A percentile compares a stretch with the other conserved stretches of the same genome.
These are phyloP conservation scores for Aaosphaeria pasadenensis DNA, from an alignment of 2,329 filamentous ascomycete species.

Conservation along the genomic window DNA sequence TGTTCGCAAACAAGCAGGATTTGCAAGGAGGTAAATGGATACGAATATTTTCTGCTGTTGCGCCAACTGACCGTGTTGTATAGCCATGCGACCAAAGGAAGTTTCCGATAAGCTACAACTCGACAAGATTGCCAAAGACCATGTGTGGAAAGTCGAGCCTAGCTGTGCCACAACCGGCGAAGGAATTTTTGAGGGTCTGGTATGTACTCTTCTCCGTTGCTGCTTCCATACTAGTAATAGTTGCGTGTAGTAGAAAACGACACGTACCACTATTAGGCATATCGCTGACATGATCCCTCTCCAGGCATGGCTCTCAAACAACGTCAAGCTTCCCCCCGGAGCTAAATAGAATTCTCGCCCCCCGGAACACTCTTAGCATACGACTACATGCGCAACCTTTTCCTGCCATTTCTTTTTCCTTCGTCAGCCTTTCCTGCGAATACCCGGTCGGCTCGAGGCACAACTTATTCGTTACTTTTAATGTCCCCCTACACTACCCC, in stretches of 20 bases:
- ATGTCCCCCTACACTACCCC: conserved; percentile 10
- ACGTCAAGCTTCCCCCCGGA: conserved; percentile 45
- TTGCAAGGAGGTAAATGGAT: conserved; percentile 62
- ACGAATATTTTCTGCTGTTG: conserved; percentile 42
- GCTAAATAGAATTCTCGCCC: conserved; percentile 25
- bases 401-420: conserved; percentile 6
- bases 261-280: neutral
- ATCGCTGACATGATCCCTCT: neutral
- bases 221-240: neutral
- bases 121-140: conserved; percentile 50
- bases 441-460: conserved; percentile 29
- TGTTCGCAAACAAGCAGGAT: conserved; percentile 99
- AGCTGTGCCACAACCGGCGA: conserved; percentile 54
- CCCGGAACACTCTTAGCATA: conserved; percentile 10
- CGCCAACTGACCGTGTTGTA: neutral
- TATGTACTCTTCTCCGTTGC: conserved; percentile 15
- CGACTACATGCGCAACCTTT: conserved; percentile 28
- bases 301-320: conserved; percentile 49
- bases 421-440: conserved; percentile 30
- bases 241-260: neutral
- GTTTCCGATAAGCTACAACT: conserved; percentile 49
- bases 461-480: conserved; percentile 11
- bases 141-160: conserved; percentile 54
- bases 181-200: conserved; percentile 52
- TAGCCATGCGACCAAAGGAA: conserved; percentile 51